Evolutionary conservation across 2,329 filamentous ascomycete species (phyloP).

Genomic region (Ophiostoma sp.): DNA sequence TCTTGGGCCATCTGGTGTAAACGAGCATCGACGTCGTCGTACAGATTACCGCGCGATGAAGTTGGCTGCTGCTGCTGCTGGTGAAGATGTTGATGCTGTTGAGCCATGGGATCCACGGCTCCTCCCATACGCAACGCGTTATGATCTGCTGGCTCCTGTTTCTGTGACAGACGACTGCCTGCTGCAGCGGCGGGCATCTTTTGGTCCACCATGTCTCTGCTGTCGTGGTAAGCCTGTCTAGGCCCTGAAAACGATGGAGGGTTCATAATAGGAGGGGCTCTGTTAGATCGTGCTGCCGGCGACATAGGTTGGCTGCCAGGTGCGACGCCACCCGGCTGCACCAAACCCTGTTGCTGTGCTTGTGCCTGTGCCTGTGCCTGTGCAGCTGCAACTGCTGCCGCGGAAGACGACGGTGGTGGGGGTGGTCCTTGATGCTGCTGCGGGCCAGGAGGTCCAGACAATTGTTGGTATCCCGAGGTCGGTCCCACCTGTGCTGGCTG

Average conservation of each 20-base stretch:
- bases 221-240: slow-evolving; percentile 23
- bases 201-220: slow-evolving; percentile 20
- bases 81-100: slow-evolving; percentile 17
- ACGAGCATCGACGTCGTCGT: slow-evolving; percentile 30
- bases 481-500: slow-evolving; percentile 21
- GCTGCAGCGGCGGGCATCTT: slow-evolving; percentile 15
- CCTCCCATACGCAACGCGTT: neutral
- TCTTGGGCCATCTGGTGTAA: slow-evolving; percentile 35
- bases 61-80: slow-evolving; percentile 27
- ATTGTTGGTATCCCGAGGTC: neutral
- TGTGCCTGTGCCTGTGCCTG: neutral
- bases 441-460: slow-evolving; percentile 3
- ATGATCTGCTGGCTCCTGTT: slow-evolving; percentile 4
- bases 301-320: slow-evolving; percentile 44
- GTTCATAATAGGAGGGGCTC: slow-evolving; percentile 18
- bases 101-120: slow-evolving; percentile 4
- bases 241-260: slow-evolving; percentile 22
- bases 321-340: slow-evolving; percentile 13
- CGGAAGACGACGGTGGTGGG: neutral
- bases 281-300: slow-evolving; percentile 35
- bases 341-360: slow-evolving; percentile 31
- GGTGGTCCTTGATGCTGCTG: slow-evolving; percentile 18
- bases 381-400: slow-evolving; percentile 28
- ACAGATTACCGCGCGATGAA: slow-evolving; percentile 21
- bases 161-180: neutral